Evolutionary conservation across 2,329 filamentous ascomycete species (phyloP).

Genomic region (Fusarium luffae): DNA sequence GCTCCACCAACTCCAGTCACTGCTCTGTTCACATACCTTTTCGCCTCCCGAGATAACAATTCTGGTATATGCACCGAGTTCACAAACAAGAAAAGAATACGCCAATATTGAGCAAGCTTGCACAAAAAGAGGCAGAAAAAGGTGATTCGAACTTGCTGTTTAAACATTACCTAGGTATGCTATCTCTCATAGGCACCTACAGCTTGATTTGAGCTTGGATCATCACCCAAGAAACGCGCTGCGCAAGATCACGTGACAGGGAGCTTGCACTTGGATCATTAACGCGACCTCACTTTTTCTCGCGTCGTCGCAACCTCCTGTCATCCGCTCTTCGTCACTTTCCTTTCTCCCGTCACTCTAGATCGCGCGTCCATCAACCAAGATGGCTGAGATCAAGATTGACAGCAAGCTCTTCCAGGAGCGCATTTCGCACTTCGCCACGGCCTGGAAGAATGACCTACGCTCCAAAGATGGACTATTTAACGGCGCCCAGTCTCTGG

Average conservation of each 20-base stretch:
- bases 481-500: conserved; percentile 84
- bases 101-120: not conserved
- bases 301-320: conserved; percentile 49
- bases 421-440: conserved; percentile 85
- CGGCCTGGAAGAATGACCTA: conserved; percentile 97
- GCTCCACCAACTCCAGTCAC: conserved; percentile 35
- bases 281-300: conserved; percentile 57
- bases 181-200: not conserved
- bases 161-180: not conserved
- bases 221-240: conserved; percentile 40
- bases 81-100: not conserved
- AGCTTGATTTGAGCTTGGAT: conserved; percentile 36
- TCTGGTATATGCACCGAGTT: not conserved
- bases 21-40: not conserved
- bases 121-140: not conserved
- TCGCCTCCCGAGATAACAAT: not conserved
- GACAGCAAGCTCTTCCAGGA: conserved; percentile 94
- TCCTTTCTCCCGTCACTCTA: conserved; percentile 41
- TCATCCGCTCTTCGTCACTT: conserved; percentile 42
- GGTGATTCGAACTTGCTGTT: not conserved
- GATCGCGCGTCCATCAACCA: conserved; percentile 52
- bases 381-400: conserved; percentile 89
- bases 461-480: conserved; percentile 87
- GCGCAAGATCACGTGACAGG: conserved; percentile 51
- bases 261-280: conserved; percentile 49